phyloP scores from a whole-genome alignment of 2,329 filamentous ascomycete species.

The Exophiala spinifera region DNA sequence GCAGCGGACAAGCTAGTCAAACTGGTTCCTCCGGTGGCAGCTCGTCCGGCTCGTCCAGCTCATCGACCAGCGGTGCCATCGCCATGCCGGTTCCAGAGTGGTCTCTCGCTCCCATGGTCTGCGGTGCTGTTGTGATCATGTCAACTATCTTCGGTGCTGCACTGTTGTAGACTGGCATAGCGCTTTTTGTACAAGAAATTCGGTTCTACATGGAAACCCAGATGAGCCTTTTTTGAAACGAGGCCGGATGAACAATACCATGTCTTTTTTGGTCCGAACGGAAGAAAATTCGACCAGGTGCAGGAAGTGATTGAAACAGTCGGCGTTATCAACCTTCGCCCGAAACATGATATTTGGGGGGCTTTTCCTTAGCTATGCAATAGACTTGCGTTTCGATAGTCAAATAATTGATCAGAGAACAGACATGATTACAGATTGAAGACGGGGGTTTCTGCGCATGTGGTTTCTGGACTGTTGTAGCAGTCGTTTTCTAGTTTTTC shows the following conservation, averaged over 20 bases:
- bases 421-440: neutral
- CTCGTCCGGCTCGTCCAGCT: slow-evolving; percentile 21
- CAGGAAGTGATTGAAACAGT: slow-evolving; percentile 2
- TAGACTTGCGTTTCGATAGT: slow-evolving; percentile 13
- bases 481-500: no score
- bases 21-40: slow-evolving; percentile 32
- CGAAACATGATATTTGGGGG: slow-evolving; percentile 15
- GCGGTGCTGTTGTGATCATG: slow-evolving; percentile 50
- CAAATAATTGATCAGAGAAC: neutral
- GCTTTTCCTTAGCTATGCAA: slow-evolving; percentile 10
- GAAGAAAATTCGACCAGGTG: neutral
- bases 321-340: slow-evolving; percentile 6
- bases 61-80: slow-evolving; percentile 30
- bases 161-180: slow-evolving; percentile 36
- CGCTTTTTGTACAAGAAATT: slow-evolving; percentile 3
- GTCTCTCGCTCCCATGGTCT: slow-evolving; percentile 50
- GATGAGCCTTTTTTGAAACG: neutral
- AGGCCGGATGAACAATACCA: neutral
- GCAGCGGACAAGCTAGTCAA: slow-evolving; percentile 41
- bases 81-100: slow-evolving; percentile 45
- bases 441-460: no score
- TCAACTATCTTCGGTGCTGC: slow-evolving; percentile 55
- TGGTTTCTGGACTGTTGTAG: no score
- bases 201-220: slow-evolving; percentile 2
- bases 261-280: slow-evolving; percentile 10